Percentiles rank a stretch among this genome's conserved stretches.
These are phyloP conservation scores for Fusarium avenaceum DNA, from an alignment of 2,329 filamentous ascomycete genomes.

Conservation along the genomic window DNA sequence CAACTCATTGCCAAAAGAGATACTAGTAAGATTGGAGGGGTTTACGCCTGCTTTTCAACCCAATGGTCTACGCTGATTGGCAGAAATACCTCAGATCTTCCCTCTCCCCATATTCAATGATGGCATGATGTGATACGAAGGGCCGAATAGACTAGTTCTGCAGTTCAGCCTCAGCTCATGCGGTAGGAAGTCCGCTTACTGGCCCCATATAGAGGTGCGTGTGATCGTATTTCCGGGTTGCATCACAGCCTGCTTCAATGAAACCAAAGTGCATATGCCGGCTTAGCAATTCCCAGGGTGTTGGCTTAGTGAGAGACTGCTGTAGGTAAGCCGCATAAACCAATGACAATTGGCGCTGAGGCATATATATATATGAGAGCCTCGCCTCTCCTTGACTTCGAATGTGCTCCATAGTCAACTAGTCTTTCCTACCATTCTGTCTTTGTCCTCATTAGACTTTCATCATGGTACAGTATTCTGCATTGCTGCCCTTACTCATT, in stretches of 20 bases:
- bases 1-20: not conserved
- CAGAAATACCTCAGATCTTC: not conserved
- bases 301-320: too few relatives aligned
- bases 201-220: not conserved
- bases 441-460: not conserved
- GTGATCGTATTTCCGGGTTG: not conserved
- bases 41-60: not conserved
- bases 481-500: slow-evolving; percentile 5
- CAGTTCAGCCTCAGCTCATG: not conserved
- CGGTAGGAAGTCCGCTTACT: not conserved
- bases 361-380: not conserved
- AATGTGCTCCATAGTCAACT: not conserved
- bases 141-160: not conserved
- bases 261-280: not conserved
- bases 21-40: not conserved
- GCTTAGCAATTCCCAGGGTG: not conserved
- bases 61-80: not conserved
- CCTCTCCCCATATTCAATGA: not conserved
- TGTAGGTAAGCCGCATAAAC: not conserved
- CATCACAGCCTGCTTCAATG: not conserved
- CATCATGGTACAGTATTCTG: not conserved
- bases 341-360: not conserved
- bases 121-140: not conserved
- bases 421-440: not conserved
- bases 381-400: not conserved